These are phyloP conservation scores for Dioscorea alata DNA, from an alignment of 106 monocot genomes.

Conservation along the genomic window DNA sequence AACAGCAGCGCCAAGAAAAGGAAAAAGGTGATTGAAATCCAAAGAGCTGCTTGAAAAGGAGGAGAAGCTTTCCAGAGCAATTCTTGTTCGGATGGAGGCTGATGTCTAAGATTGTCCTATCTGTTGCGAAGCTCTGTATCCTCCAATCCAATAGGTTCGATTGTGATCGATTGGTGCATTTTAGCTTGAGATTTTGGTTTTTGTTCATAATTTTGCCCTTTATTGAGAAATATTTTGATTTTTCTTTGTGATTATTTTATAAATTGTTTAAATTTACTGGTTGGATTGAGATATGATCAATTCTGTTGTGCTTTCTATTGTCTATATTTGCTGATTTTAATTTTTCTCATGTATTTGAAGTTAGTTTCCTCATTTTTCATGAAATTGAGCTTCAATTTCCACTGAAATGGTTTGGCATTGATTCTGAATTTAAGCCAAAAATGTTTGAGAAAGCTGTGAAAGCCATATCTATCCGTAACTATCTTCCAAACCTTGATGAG, in stretches of 20 bases:
- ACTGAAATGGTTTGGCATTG: slow-evolving; percentile 84
- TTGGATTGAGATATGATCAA: too few species aligned
- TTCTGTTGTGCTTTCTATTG: too few species aligned
- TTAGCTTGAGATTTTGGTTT: not conserved
- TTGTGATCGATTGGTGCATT: not conserved
- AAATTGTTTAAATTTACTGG: too few species aligned
- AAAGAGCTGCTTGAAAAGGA: too few species aligned
- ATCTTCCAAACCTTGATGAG: slow-evolving; percentile 35
- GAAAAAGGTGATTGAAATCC: too few species aligned
- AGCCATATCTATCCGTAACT: slow-evolving; percentile 25
- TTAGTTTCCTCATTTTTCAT: too few species aligned
- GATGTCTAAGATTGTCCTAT: slow-evolving; percentile 73
- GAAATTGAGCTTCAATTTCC: too few species aligned
- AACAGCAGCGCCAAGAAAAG: too few species aligned
- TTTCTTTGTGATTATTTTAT: too few species aligned
- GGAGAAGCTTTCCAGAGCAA: not conserved
- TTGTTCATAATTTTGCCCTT: not conserved
- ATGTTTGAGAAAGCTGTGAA: slow-evolving; percentile 42
- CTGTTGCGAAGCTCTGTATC: slow-evolving; percentile 58
- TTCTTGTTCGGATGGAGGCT: slow-evolving; percentile 30
- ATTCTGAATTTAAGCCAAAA: slow-evolving; percentile 25
- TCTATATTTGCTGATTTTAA: too few species aligned
- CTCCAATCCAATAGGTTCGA: slow-evolving; percentile 64
- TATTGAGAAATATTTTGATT: not conserved
- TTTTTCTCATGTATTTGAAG: too few species aligned